These are phyloP conservation scores for Exserohilum rostratum DNA, from an alignment of 2,329 filamentous ascomycete genomes.

Conservation along the genomic window DNA sequence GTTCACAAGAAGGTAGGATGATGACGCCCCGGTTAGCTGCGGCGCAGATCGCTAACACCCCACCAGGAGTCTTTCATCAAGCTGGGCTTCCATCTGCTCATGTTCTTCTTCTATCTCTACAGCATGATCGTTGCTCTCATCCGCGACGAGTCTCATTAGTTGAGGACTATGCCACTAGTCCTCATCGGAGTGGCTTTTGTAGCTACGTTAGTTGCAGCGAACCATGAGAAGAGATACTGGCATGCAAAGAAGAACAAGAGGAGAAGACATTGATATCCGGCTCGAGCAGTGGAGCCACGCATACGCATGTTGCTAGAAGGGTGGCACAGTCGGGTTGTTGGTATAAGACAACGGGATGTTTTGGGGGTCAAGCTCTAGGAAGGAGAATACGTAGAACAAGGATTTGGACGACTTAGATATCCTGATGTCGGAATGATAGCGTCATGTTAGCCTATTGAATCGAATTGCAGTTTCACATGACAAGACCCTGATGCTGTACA, in stretches of 20 bases:
- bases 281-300: slow-evolving; percentile 17
- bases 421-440: slow-evolving; percentile 43
- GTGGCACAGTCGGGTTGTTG: slow-evolving; percentile 1
- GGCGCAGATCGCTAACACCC: slow-evolving; percentile 17
- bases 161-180: slow-evolving; percentile 26
- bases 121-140: slow-evolving; percentile 98
- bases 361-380: slow-evolving; percentile 3
- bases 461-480: slow-evolving; percentile 20
- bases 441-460: slow-evolving; percentile 35
- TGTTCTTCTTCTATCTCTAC: slow-evolving; percentile 99
- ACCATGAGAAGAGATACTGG: background rate
- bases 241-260: background rate
- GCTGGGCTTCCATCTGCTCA: slow-evolving; percentile 96
- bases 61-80: slow-evolving; percentile 95
- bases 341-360: slow-evolving; percentile 12
- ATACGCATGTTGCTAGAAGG: slow-evolving; percentile 17
- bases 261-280: slow-evolving; percentile 18
- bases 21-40: background rate
- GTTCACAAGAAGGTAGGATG: slow-evolving; percentile 90
- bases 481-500: background rate
- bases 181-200: slow-evolving; percentile 5
- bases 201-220: slow-evolving; percentile 4
- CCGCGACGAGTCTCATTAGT: slow-evolving; percentile 83
- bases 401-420: slow-evolving; percentile 24
- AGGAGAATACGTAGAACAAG: background rate